Conservation (phyloP, 768 basidiomycete genomes). For the Naganishia vaughanmartiniae region DNA sequence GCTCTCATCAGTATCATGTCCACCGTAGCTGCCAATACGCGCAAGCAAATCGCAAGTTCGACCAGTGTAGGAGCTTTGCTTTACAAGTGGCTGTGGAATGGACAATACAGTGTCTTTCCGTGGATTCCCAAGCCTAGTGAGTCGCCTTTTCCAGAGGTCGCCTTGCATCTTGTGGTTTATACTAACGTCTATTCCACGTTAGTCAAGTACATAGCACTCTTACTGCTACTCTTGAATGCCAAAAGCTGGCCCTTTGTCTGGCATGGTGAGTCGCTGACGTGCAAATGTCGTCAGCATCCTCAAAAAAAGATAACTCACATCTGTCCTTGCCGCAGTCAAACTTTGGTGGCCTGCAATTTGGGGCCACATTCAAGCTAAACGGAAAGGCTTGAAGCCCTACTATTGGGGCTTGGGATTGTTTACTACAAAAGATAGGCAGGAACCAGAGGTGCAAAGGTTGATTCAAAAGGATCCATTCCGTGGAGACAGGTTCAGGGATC, state of each 20-base stretch:
- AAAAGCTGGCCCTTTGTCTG: slow-evolving; percentile 33
- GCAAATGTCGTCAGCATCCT: neutral
- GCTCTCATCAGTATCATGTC: slow-evolving; percentile 3
- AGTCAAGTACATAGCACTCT: slow-evolving; percentile 29
- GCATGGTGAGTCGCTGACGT: slow-evolving; percentile 28
- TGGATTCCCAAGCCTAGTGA: slow-evolving; percentile 27
- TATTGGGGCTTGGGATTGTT: slow-evolving; percentile 24
- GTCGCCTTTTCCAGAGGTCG: neutral
- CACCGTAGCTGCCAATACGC: neutral
- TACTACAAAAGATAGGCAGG: slow-evolving; percentile 5
- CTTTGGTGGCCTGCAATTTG: slow-evolving; percentile 32
- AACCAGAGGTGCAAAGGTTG: neutral
- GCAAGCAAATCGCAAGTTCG: neutral
- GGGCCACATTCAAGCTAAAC: slow-evolving; percentile 26
- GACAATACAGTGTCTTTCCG: slow-evolving; percentile 23
- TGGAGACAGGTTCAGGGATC: slow-evolving; percentile 23
- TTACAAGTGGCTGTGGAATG: slow-evolving; percentile 22
- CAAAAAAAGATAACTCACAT: neutral
- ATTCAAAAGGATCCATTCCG: slow-evolving; percentile 1
- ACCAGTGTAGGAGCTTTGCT: slow-evolving; percentile 1
- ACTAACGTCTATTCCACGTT: neutral
- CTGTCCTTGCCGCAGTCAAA: slow-evolving; percentile 1
- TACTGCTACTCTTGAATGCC: slow-evolving; percentile 29
- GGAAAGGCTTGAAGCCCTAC: slow-evolving; percentile 18
- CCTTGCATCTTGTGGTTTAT: neutral